A percentile compares a stretch with the other conserved stretches of the same genome.
Conservation (phyloP, 495 filamentous ascomycete species). For the Parathielavia hyrcaniae region DNA sequence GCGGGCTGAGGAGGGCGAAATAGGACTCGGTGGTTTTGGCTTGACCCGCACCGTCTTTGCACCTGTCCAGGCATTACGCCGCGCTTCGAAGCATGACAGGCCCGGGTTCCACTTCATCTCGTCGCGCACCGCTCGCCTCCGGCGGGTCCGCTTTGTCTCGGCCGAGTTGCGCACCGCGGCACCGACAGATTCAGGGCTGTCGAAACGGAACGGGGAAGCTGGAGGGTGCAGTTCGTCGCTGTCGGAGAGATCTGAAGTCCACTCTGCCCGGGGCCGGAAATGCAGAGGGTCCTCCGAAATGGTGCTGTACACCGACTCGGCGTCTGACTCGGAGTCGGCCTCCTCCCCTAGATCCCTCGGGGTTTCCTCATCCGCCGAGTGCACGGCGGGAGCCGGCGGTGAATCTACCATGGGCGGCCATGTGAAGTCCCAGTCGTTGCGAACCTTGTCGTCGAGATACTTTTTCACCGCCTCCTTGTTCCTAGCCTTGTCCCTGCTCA, state of each 20-base stretch:
- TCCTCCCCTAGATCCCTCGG: constrained; percentile 28
- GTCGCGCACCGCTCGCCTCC: constrained; percentile 57
- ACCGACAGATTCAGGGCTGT: constrained; percentile 56
- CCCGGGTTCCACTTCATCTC: constrained; percentile 83
- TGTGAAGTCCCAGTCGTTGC: constrained; percentile 52
- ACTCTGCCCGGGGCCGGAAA: constrained; percentile 41
- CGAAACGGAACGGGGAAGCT: constrained; percentile 54
- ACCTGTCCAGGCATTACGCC: constrained; percentile 84
- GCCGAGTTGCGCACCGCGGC: constrained; percentile 35
- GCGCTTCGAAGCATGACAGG: constrained; percentile 62
- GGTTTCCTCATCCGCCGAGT: constrained; percentile 16
- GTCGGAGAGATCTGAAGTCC: constrained; percentile 45
- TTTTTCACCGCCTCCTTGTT: constrained; percentile 50
- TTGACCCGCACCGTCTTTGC: constrained; percentile 50
- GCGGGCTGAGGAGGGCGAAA: constrained; percentile 30
- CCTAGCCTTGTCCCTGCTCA: constrained; percentile 49
- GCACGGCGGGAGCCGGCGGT: neutral
- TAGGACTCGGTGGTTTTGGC: constrained; percentile 27
- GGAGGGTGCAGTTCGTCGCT: constrained; percentile 29
- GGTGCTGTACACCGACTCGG: constrained; percentile 42
- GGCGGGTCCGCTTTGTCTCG: constrained; percentile 48
- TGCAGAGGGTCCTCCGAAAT: constrained; percentile 41
- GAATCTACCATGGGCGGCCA: constrained; percentile 33
- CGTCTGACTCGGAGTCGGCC: constrained; percentile 38
- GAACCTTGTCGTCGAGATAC: constrained; percentile 49